Evolutionary conservation across 768 basidiomycete genomes (phyloP), one percentile per base, ranked within the genome.

Genomic region (Agaricus blazei): DNA sequence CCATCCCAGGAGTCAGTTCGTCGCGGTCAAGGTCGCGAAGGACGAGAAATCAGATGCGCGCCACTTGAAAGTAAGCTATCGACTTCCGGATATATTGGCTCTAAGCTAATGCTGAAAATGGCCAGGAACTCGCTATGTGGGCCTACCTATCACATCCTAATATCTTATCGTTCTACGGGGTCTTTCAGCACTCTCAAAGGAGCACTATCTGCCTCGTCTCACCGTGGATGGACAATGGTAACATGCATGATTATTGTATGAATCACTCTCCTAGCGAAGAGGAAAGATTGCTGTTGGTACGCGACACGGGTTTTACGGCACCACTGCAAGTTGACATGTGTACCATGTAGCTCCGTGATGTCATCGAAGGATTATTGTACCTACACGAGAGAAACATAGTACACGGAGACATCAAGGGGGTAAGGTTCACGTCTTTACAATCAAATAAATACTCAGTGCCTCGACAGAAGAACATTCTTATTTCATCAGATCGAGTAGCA

Each of bases 131-230:
- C 14, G 59, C 67, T n/a, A 43, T 67, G 37, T 75, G 74, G 72
- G 61, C 61, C 5, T 64, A 70, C 52, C 44, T 74, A 6, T 60
- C 52, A 0, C 74, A 75, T 51, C 60, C 64, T 0, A 73, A 73
- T 31, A 66, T 74, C 14, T 56, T 74, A 23, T 71, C 70, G 1
- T 57, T 74, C 24, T 66, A 68, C 59, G 70, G 72, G 3, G 49
- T 70, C 9, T 73, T 60, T 41, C 27, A 8, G 19, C 54, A 59
- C n/a, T 41, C 59, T 27, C 43, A 38, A 1, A 9, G 8, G 31
- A 31, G 38, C 9, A 5, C 48, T 24, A 40, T 59, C 1, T 60
- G 52, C n/a, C 37, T 67, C 7, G 56, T 66, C 2, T 63, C 62
- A 6, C 63, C 63, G 7, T 66, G 60, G 60, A 62, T 59, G 26